phyloP scores from a whole-genome alignment of 306 rosid species.

The Vicia faba region DNA sequence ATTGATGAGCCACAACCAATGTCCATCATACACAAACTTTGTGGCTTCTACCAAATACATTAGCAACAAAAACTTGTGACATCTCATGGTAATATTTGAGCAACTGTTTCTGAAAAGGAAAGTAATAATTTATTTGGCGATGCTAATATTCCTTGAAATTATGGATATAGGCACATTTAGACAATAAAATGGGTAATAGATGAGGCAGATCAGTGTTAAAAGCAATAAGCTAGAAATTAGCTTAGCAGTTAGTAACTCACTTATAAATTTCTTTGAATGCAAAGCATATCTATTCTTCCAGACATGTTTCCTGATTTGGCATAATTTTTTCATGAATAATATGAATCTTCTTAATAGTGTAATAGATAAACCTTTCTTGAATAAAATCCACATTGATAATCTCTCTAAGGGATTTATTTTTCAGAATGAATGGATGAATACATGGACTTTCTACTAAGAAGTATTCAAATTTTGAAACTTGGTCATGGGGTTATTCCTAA shows the following conservation, averaged over 20 bases:
- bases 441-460: not conserved
- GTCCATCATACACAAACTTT: conserved; percentile 38
- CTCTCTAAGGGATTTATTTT: not conserved
- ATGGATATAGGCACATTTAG: conserved; percentile 21
- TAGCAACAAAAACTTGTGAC: conserved; percentile 28
- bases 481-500: not conserved
- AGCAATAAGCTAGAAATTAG: conserved; percentile 35
- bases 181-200: conserved; percentile 37
- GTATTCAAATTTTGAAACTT: not conserved
- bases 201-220: conserved; percentile 25
- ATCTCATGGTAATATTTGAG: conserved; percentile 24
- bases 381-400: not conserved
- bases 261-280: conserved; percentile 31
- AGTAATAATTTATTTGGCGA: conserved; percentile 32
- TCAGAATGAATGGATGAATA: not conserved
- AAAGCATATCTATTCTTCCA: conserved; percentile 13
- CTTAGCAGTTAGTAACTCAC: conserved; percentile 10
- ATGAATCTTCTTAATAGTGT: conserved; percentile 6
- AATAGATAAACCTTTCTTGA: not conserved
- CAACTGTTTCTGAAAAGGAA: conserved; percentile 23
- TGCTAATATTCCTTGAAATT: conserved; percentile 31
- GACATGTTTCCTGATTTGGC: not conserved
- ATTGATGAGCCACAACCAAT: conserved; percentile 51
- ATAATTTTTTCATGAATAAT: conserved; percentile 6
- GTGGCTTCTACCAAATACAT: conserved; percentile 28